Evolutionary conservation across 192 early-diverging fungal genomes (phyloP), one percentile per base, ranked within the genome.

Genomic region (Backusella sp.): DNA sequence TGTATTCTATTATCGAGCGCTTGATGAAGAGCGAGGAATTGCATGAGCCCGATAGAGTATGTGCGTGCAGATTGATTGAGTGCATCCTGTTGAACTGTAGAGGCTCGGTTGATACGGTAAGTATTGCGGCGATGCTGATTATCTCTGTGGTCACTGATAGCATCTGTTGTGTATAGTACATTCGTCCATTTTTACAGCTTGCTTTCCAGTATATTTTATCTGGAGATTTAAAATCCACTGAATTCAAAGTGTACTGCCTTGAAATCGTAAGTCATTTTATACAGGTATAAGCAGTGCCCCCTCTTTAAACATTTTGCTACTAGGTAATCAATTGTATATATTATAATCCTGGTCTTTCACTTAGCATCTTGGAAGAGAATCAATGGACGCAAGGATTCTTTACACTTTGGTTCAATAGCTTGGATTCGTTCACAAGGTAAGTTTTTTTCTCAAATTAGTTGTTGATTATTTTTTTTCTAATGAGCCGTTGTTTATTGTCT

Each of bases 41-140:
- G n/a, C 85, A 87, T 46, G 93, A 96, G 77, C 83, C 77, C 36
- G 96, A 97, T 77, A 90, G 94, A 35, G 87, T 92, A 6, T 88
- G 88, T 78, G 96, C 89, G 1, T 94, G 92, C 85, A 93, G 93
- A 82, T 84, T 99, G 26, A 88, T 93, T 30, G 95, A 97, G 82
- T 88, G 93, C 2, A 82, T 99, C 44, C 80, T 97, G 79, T 83
- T 97, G 35, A 87, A 97, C 77, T 91, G 95, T 23, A 90, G 91
- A 36, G 96, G 96, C 52, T 86, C 87, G 75, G 80, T 97, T 14
- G 96, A 99, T 79, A 84, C 71, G 62, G 88, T 88, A 83, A 67
- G 35, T 39, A 9, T 14, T 73, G 14, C 17, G 42, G n/a, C 35
- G 6, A 26, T 15, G 12, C 21, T 21, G 23, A 28, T n/a, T 39